Conservation (phyloP, 2,329 filamentous ascomycete species). For the Celoporthe dispersa region DNA sequence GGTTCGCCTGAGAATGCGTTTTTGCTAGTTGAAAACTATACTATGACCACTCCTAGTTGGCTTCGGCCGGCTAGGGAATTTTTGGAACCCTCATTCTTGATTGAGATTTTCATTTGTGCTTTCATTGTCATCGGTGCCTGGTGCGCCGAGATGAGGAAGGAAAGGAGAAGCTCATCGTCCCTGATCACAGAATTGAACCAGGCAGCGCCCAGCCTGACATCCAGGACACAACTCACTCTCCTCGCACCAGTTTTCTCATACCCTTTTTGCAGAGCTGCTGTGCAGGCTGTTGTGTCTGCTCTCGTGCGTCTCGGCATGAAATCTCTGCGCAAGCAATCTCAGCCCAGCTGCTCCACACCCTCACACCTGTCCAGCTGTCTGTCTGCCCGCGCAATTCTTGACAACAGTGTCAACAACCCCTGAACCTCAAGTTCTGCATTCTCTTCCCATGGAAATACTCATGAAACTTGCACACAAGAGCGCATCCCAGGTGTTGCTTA, state of each 20-base stretch:
- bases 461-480: neutral
- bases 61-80: slow-evolving; percentile 76
- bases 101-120: slow-evolving; percentile 43
- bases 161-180: slow-evolving; percentile 7
- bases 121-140: slow-evolving; percentile 56
- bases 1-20: slow-evolving; percentile 85
- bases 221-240: neutral
- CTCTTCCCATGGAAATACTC: neutral
- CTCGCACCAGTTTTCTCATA: neutral
- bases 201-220: neutral
- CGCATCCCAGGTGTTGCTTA: neutral
- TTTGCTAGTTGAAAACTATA: slow-evolving; percentile 92
- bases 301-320: neutral
- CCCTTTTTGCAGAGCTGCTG: neutral
- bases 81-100: slow-evolving; percentile 62
- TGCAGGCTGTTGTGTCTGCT: neutral
- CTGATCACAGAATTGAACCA: neutral
- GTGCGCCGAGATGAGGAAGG: slow-evolving; percentile 56
- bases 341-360: neutral
- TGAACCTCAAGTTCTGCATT: neutral
- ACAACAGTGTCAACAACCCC: neutral
- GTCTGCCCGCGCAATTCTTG: neutral
- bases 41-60: slow-evolving; percentile 76
- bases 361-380: neutral
- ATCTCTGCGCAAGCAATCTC: neutral